Conservation (phyloP, 306 rosid species). For the Oemleria cerasiformis region DNA sequence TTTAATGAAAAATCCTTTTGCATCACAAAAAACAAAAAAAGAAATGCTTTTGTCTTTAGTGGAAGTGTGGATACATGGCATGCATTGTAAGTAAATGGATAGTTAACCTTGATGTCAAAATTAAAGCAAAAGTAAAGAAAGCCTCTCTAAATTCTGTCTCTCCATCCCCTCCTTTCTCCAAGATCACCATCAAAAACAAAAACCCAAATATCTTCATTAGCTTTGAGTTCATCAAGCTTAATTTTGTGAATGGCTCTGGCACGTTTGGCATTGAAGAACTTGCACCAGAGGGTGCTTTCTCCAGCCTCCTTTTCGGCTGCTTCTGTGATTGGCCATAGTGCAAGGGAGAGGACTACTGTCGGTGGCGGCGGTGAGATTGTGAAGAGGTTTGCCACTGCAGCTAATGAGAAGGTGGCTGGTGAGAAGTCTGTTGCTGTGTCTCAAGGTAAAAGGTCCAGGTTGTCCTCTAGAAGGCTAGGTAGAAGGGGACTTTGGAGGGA, state of each 20-base stretch:
- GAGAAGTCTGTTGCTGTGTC: constrained; percentile 42
- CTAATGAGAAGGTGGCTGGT: constrained; percentile 33
- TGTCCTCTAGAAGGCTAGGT: constrained; percentile 42
- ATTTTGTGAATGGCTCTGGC: constrained; percentile 55
- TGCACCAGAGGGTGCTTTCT: constrained; percentile 43
- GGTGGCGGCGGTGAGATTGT: constrained; percentile 23
- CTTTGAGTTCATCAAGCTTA: neutral
- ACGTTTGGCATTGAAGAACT: constrained; percentile 54
- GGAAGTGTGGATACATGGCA: too few relatives aligned
- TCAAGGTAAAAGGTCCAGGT: constrained; percentile 38
- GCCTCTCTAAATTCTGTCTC: constrained; percentile 28
- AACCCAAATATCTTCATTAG: neutral
- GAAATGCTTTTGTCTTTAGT: too few relatives aligned
- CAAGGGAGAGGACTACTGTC: constrained; percentile 3
- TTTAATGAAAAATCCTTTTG: too few relatives aligned
- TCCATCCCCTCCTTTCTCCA: neutral
- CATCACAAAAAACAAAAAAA: too few relatives aligned
- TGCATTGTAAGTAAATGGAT: too few relatives aligned
- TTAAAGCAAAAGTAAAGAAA: neutral
- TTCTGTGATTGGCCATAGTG: constrained; percentile 16
- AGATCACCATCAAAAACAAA: neutral
- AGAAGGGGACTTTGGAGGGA: constrained; percentile 47
- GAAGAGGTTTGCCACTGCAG: constrained; percentile 34
- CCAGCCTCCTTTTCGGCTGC: constrained; percentile 27
- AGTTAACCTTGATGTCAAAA: neutral